Evolutionary conservation across 306 rosid species (phyloP), one percentile per base, ranked within the genome.

Genomic region (Vigna mungo): DNA sequence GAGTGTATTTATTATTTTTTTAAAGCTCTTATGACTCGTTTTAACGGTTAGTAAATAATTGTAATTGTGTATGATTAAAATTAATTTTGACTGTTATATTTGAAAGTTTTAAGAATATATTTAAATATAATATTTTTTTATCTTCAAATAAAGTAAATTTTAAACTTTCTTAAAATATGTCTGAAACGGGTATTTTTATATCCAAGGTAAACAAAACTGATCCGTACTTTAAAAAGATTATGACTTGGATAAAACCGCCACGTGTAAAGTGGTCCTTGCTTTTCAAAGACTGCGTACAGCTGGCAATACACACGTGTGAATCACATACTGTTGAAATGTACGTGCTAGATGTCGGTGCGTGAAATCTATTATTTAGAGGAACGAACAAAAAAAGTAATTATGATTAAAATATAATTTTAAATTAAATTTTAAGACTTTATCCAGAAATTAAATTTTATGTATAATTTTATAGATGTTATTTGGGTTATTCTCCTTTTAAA

Each of bases 291-390:
- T 36, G 27, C 3, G 7, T 63, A 63, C 27, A 17, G 30, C 13
- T 63, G 69, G 69, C 69, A 36, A 62, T 4, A 9, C 48, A 63
- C 69, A 63, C 69, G 48, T 37, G 30, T 63, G 48, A 63, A 62
- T 27, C 27, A 54, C 59, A 53, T 2, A 6, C 2, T 36, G 8
- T 36, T 36, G 41, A 36, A 7, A 36, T 12, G 0, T 9, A 52
- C 1, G 13, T 17, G 25, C 25, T 52, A 52, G 4, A 30, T 13
- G 27, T 53, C 59, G 25, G 58, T 30, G 5, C 5, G 5, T 30
- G 34, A 30, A 30, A 30, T 30, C 34, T 30, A 30, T 30, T 30
- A 30, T 30, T 30, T 30, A 30, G 34, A 30, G 34, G 34, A 30
- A 30, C 5, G 6, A 37, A 20, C 21, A 37, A 37, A 37, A 37